Base-by-base conservation (phyloP, 306 rosid genomes). In the Vigna reflexopilosa region DNA sequence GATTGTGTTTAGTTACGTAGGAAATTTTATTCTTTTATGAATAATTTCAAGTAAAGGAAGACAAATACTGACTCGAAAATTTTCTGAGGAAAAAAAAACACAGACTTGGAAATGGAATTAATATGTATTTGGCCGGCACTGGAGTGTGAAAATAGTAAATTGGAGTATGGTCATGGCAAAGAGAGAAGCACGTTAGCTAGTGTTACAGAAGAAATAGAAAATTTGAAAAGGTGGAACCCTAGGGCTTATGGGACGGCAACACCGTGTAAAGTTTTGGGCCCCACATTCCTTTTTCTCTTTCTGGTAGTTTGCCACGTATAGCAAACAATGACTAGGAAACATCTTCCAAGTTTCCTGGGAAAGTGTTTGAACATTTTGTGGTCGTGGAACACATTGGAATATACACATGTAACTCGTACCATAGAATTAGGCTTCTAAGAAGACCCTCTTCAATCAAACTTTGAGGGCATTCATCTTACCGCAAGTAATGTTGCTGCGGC, bases 91-190 rank as follows among this genome's bases (percentile, higher is more conserved):
- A 34, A 4, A 1, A 32, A 5, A 32, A 32, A 32, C 36, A 4
- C 36, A 3, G 36, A 59, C 11, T 28, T 15, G 42, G 16, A 30
- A 30, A 17, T 17, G 19, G 19, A 62, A 32, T 11, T 45, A 32
- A 30, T 15, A 14, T 49, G 65, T 15, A 14, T 49, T 72, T 66
- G 80, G 80, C 6, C 80, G 80, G 80, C 57, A 65, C 59, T 57
- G 1, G 30, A 65, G 13, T 64, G 17, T 42, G 32, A 45, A 75
- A 62, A 17, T 38, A 52, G 73, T 62, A 22, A 49, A 34, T 48
- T 7, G 64, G 49, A 68, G 50, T 9, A 42, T 9, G 13, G 47
- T 42, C 3, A 12, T 9, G 34, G 58, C 38, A 63, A 20, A 12
- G 1, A 10, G 2, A 28, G 2, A 16, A 42, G 32, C 51, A 61